A percentile compares a stretch with the other conserved stretches of the same genome.
These are phyloP conservation scores for Alternaria hordeiaustralica DNA, from an alignment of 2,329 filamentous ascomycete genomes.

Conservation along the genomic window DNA sequence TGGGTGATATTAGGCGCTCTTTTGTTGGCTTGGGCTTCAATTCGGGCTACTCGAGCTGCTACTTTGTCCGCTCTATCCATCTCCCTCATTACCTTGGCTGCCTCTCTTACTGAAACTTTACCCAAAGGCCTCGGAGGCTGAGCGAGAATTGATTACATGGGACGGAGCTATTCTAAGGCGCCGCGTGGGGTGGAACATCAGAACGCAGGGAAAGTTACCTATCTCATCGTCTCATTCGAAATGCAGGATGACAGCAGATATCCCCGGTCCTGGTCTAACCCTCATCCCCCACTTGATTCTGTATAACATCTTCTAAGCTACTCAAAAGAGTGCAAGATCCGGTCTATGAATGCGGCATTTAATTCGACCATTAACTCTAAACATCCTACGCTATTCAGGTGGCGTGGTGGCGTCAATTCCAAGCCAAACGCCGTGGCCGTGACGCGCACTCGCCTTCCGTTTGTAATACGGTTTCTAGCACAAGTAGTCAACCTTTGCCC, in stretches of 20 bases:
- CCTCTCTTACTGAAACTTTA: not conserved
- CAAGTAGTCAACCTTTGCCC: not conserved
- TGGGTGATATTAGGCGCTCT: not conserved
- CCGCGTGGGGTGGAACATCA: not conserved
- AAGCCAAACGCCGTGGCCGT: not conserved
- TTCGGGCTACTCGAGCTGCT: not conserved
- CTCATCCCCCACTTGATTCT: no score
- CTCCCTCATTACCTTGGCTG: not conserved
- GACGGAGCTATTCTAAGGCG: not conserved
- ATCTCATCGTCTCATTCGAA: not conserved
- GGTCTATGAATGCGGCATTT: no score
- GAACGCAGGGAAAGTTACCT: not conserved
- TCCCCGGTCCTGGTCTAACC: no score
- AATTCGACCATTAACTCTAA: no score
- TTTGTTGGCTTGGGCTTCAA: not conserved
- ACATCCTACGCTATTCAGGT: not conserved
- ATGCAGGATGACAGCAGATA: not conserved
- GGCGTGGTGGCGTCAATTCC: not conserved
- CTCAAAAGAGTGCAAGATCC: no score
- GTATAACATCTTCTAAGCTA: no score
- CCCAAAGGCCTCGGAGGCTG: not conserved
- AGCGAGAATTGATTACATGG: not conserved
- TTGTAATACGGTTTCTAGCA: not conserved
- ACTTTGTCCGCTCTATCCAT: not conserved
- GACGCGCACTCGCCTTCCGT: not conserved